Evolutionary conservation across 352 stramenopile species (phyloP).

Genomic region (Pythium insidiosum): DNA sequence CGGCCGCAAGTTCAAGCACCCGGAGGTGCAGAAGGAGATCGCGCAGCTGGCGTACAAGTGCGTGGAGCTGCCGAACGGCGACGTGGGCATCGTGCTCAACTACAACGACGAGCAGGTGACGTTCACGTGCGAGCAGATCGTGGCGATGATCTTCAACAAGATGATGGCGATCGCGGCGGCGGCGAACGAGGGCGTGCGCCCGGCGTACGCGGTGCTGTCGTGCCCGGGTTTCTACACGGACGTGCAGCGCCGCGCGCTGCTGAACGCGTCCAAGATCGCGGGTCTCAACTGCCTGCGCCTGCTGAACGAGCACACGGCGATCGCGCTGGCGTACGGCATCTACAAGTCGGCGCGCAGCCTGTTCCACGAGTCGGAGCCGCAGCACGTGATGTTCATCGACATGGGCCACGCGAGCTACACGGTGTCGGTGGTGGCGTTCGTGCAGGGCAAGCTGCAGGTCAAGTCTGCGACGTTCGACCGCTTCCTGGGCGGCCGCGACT

Average conservation of each 20-base stretch:
- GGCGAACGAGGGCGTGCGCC: slow-evolving; percentile 85
- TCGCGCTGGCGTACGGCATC: slow-evolving; percentile 93
- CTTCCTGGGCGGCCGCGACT: slow-evolving; percentile 95
- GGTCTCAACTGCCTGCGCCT: slow-evolving; percentile 95
- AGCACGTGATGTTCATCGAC: slow-evolving; percentile 99
- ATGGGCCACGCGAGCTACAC: slow-evolving; percentile 94
- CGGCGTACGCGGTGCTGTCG: slow-evolving; percentile 91
- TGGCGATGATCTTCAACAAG: slow-evolving; percentile 97
- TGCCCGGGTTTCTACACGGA: slow-evolving; percentile 98
- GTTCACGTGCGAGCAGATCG: slow-evolving; percentile 94
- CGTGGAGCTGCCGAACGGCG: slow-evolving; percentile 80
- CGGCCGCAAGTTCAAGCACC: slow-evolving; percentile 94
- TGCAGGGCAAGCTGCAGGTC: slow-evolving; percentile 95
- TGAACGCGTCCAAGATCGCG: slow-evolving; percentile 91
- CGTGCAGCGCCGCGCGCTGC: slow-evolving; percentile 92
- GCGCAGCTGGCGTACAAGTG: slow-evolving; percentile 87
- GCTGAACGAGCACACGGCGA: slow-evolving; percentile 98
- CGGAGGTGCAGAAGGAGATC: slow-evolving; percentile 95
- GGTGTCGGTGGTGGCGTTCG: slow-evolving; percentile 88
- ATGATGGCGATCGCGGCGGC: slow-evolving; percentile 92
- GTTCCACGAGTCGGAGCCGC: slow-evolving; percentile 89
- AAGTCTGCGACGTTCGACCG: slow-evolving; percentile 91
- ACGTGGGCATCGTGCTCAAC: slow-evolving; percentile 86
- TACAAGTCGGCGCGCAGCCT: slow-evolving; percentile 94
- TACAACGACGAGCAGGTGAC: slow-evolving; percentile 90